phyloP scores from a whole-genome alignment of 768 basidiomycete genomes.

The Rhodotorula toruloides region DNA sequence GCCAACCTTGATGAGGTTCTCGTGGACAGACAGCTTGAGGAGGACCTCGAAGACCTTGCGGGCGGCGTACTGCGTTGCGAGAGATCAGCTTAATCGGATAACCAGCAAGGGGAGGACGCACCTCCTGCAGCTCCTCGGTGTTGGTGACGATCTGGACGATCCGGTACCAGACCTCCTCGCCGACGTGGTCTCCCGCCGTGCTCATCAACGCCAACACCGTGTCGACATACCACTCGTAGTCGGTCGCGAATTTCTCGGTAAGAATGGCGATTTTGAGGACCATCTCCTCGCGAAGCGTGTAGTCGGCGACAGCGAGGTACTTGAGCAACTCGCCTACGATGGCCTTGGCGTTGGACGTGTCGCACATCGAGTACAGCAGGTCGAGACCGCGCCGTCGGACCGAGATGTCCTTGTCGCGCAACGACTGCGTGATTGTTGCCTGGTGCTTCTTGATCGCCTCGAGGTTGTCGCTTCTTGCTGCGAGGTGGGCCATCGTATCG shows the following conservation, averaged over 20 bases:
- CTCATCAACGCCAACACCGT: slow-evolving; percentile 93
- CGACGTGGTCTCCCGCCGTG: slow-evolving; percentile 95
- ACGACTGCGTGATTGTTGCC: slow-evolving; percentile 84
- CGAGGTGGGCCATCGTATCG: slow-evolving; percentile 97
- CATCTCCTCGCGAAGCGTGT: slow-evolving; percentile 95
- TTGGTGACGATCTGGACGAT: slow-evolving; percentile 95
- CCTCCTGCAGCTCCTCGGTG: slow-evolving; percentile 88
- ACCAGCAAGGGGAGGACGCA: neutral
- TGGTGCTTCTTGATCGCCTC: slow-evolving; percentile 93
- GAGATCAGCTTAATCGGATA: too few relatives aligned
- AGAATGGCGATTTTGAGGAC: slow-evolving; percentile 96
- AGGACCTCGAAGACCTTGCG: slow-evolving; percentile 85
- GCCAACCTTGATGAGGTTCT: slow-evolving; percentile 91
- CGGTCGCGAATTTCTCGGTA: slow-evolving; percentile 96
- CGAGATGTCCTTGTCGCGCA: slow-evolving; percentile 95
- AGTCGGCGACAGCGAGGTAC: slow-evolving; percentile 93
- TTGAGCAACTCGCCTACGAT: slow-evolving; percentile 92
- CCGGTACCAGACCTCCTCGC: slow-evolving; percentile 99
- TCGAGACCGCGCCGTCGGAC: slow-evolving; percentile 90
- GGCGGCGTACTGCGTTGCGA: slow-evolving; percentile 63
- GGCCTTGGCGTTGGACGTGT: slow-evolving; percentile 88
- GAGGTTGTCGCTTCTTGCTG: slow-evolving; percentile 83
- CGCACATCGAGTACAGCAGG: slow-evolving; percentile 98
- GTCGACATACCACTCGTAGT: slow-evolving; percentile 68
- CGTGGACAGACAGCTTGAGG: slow-evolving; percentile 58